Evolutionary conservation across 805 yeast species (phyloP).

Genomic region (Candida sphagnicola): DNA sequence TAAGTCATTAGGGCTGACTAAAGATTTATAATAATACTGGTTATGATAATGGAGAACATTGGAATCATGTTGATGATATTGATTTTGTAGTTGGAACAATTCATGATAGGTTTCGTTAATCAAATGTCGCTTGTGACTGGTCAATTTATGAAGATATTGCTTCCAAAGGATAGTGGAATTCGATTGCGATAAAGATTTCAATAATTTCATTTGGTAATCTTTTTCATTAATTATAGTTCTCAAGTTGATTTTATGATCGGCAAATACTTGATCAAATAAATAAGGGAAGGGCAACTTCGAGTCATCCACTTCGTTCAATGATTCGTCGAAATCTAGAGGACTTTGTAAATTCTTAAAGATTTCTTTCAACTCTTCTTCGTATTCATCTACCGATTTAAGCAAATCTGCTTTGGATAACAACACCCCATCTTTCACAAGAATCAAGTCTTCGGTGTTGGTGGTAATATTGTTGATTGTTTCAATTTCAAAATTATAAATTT

Average conservation of each 20-base stretch:
- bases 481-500: slow-evolving; percentile 29
- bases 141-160: slow-evolving; percentile 23
- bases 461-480: slow-evolving; percentile 29
- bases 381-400: slow-evolving; percentile 17
- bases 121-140: slow-evolving; percentile 20
- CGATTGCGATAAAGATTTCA: slow-evolving; percentile 16
- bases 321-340: slow-evolving; percentile 31
- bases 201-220: slow-evolving; percentile 23
- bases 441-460: slow-evolving; percentile 28
- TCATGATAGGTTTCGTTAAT: slow-evolving; percentile 22
- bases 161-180: slow-evolving; percentile 32
- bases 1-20: slow-evolving; percentile 16
- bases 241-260: slow-evolving; percentile 18
- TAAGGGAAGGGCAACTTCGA: slow-evolving; percentile 10
- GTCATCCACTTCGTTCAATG: slow-evolving; percentile 10
- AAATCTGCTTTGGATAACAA: slow-evolving; percentile 13
- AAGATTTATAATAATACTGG: slow-evolving; percentile 23
- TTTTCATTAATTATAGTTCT: slow-evolving; percentile 23
- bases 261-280: slow-evolving; percentile 9
- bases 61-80: slow-evolving; percentile 22
- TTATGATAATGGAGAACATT: slow-evolving; percentile 7
- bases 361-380: slow-evolving; percentile 28
- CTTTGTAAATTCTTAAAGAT: slow-evolving; percentile 26
- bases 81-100: slow-evolving; percentile 24
- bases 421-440: slow-evolving; percentile 13